phyloP scores from a whole-genome alignment of 1,139 yeast genomes.

The Candida albicans region DNA sequence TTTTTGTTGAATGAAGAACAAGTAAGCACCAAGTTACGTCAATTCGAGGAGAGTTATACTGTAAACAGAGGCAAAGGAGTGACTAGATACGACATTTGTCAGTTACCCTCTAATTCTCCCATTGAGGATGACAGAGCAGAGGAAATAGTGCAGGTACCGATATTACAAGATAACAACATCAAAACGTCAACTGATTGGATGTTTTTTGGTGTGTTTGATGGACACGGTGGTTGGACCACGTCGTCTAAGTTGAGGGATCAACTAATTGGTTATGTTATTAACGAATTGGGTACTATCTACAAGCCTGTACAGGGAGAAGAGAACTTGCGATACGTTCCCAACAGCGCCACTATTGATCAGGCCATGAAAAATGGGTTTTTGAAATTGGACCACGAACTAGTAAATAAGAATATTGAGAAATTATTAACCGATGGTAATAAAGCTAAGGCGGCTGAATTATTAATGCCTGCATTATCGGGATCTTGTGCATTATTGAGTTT shows the following conservation, averaged over 20 bases:
- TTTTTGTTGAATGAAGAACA: slow-evolving; percentile 67
- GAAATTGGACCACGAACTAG: slow-evolving; percentile 83
- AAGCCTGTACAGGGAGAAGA: slow-evolving; percentile 54
- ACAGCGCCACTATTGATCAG: slow-evolving; percentile 67
- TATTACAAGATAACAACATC: slow-evolving; percentile 52
- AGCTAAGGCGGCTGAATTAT: slow-evolving; percentile 65
- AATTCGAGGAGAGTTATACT: slow-evolving; percentile 73
- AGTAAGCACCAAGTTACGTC: slow-evolving; percentile 67
- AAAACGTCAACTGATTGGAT: slow-evolving; percentile 78
- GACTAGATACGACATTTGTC: slow-evolving; percentile 85
- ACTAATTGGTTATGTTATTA: slow-evolving; percentile 72
- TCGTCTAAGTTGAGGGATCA: slow-evolving; percentile 80
- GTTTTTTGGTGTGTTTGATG: slow-evolving; percentile 95
- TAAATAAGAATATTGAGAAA: slow-evolving; percentile 68
- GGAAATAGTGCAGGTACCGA: slow-evolving; percentile 79
- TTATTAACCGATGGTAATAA: slow-evolving; percentile 63
- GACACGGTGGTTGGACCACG: slow-evolving; percentile 97
- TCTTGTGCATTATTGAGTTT: slow-evolving; percentile 89
- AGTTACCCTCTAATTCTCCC: slow-evolving; percentile 87
- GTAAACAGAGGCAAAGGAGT: slow-evolving; percentile 92
- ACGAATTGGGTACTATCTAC: slow-evolving; percentile 70
- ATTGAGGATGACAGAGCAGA: slow-evolving; percentile 94
- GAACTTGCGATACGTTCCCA: slow-evolving; percentile 54
- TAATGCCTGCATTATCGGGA: slow-evolving; percentile 94
- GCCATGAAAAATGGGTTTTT: slow-evolving; percentile 83